Evolutionary conservation across 176 grass and related monocot species (phyloP), one percentile per base, ranked within the genome.

Genomic region (Hyparrhenia diplandra): DNA sequence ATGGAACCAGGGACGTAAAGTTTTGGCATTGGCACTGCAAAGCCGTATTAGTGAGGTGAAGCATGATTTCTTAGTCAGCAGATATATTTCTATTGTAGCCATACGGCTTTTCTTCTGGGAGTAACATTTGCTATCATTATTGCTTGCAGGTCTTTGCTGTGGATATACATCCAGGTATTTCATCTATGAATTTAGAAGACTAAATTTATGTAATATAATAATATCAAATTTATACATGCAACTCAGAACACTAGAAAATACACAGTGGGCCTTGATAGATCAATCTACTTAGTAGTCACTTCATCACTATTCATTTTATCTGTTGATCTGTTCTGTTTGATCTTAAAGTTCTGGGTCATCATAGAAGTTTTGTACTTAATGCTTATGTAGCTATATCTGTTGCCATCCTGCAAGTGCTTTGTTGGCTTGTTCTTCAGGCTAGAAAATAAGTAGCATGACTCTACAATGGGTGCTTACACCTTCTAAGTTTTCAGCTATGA

Each of bases 81-180:
- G 12, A 23, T 11, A 87, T 9, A 14, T 23, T 87, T 41, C 39
- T 85, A 49, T 67, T 3, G 54, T 42, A 58, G 23, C n/a, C 46
- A 30, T 80, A 30, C 77, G 12, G 10, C 20, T 68, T 68, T 42
- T 34, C 52, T 21, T 52, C 39, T 43, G 80, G 37, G 40, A 82
- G 37, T 79, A 82, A 73, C 49, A 13, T 75, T 69, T 74, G 35
- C 30, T 43, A 8, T 88, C 24, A 63, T 59, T 63, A 64, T 74
- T 84, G 4, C 29, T 83, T 76, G 35, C 88, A 98, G 95, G 96
- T 95, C 72, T 99, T 99, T 88, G 96, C 92, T 80, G 92, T 99
- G 46, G 96, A 99, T 84, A 91, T 99, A 93, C 96, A 99, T 79
- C 96, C 96, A 87, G 96, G 96, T 95, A 98, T 58, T 42, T 79